phyloP scores from a whole-genome alignment of 2,329 filamentous ascomycete species.

The Colletotrichum zoysiae region DNA sequence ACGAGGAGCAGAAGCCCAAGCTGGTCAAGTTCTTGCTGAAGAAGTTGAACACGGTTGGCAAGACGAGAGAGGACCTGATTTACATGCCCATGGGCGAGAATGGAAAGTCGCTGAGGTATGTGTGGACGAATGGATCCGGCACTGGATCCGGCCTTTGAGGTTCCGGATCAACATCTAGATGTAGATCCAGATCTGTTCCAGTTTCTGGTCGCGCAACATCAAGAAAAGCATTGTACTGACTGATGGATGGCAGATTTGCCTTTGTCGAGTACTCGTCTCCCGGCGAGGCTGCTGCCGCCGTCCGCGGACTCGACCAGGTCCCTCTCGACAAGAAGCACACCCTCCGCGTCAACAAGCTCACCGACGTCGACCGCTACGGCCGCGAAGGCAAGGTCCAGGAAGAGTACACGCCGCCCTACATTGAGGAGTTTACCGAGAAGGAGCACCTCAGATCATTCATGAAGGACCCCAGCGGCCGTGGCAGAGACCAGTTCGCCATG shows the following conservation, averaged over 20 bases:
- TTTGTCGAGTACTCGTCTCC: slow-evolving; percentile 97
- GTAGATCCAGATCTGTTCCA: background rate
- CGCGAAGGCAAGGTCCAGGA: slow-evolving; percentile 94
- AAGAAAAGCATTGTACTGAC: slow-evolving; percentile 28
- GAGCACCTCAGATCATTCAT: slow-evolving; percentile 96
- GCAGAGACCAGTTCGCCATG: slow-evolving; percentile 95
- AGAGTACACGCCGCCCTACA: slow-evolving; percentile 84
- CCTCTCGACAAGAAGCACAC: slow-evolving; percentile 98
- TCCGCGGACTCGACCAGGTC: slow-evolving; percentile 86
- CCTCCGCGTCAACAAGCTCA: slow-evolving; percentile 96
- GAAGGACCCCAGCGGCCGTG: slow-evolving; percentile 81
- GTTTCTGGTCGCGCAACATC: background rate
- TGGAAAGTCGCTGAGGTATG: slow-evolving; percentile 87
- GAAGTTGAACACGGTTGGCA: slow-evolving; percentile 89
- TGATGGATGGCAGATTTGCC: slow-evolving; percentile 75
- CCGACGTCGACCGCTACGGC: slow-evolving; percentile 96
- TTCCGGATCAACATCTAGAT: background rate
- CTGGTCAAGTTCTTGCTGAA: slow-evolving; percentile 95
- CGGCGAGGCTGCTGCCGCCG: slow-evolving; percentile 89
- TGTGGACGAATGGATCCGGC: slow-evolving; percentile 42
- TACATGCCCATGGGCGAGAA: slow-evolving; percentile 94
- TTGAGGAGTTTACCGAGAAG: slow-evolving; percentile 89
- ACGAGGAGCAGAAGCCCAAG: slow-evolving; percentile 91
- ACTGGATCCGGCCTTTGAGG: background rate
- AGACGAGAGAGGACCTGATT: slow-evolving; percentile 86